Percentiles rank a stretch among this genome's conserved stretches.
Evolutionary conservation across 805 yeast species (phyloP).

Genomic region (Nakazawaea pomicola): DNA sequence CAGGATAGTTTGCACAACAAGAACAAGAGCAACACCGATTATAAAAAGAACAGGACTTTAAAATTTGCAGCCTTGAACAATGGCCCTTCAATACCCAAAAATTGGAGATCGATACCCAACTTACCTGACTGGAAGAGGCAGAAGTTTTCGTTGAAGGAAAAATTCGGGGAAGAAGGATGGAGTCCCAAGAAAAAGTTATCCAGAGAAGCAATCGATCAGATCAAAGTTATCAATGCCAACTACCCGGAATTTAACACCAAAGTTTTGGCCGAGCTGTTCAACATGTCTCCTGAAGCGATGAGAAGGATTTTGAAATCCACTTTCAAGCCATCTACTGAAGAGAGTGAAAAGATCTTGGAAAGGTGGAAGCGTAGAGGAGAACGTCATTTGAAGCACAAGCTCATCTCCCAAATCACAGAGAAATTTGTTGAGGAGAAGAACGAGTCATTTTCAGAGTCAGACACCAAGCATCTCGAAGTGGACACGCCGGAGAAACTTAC

Average conservation of each 20-base stretch:
- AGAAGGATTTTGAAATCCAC: conserved; percentile 72
- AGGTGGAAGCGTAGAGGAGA: conserved; percentile 53
- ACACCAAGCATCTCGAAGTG: conserved; percentile 21
- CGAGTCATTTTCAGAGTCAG: conserved; percentile 4
- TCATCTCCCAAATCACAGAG: conserved; percentile 21
- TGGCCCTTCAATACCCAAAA: conserved; percentile 33
- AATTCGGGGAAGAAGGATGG: conserved; percentile 58
- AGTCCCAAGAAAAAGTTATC: conserved; percentile 63
- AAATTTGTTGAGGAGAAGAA: conserved; percentile 26
- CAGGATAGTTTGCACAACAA: too few relatives aligned
- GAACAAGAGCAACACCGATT: neutral
- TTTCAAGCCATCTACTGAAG: conserved; percentile 67
- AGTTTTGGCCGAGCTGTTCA: conserved; percentile 59
- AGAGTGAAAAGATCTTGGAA: conserved; percentile 35
- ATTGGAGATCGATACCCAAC: conserved; percentile 36
- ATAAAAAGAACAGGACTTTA: conserved; percentile 11
- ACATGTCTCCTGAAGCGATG: conserved; percentile 76
- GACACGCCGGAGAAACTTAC: conserved; percentile 22
- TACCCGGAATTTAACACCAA: conserved; percentile 57
- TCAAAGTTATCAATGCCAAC: conserved; percentile 49
- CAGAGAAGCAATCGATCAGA: conserved; percentile 61
- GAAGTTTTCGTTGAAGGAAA: conserved; percentile 55
- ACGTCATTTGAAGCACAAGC: conserved; percentile 19
- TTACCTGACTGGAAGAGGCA: conserved; percentile 71
- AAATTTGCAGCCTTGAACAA: conserved; percentile 15